Percentiles rank a stretch among this genome's conserved stretches.
Conservation (phyloP, 805 yeast species). For the Yarrowia sp. region DNA sequence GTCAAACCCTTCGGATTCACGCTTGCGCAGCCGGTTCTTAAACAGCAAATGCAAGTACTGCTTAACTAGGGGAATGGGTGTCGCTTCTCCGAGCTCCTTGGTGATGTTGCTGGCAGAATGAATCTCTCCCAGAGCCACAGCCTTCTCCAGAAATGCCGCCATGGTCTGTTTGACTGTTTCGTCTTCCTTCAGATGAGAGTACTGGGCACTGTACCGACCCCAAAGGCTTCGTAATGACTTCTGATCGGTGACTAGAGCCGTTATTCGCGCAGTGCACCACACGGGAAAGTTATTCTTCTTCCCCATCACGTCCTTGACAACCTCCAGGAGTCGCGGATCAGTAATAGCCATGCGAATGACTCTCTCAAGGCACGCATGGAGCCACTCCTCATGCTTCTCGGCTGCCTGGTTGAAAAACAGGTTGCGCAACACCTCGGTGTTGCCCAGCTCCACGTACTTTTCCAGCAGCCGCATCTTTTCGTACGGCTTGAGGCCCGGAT, state of each 20-base stretch:
- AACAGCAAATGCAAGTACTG: conserved; percentile 11
- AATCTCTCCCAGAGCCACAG: not conserved
- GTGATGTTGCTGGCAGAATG: not conserved
- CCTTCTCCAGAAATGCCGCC: conserved; percentile 1
- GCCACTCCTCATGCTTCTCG: not conserved
- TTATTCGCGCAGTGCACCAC: conserved; percentile 5
- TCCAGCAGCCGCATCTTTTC: conserved; percentile 11
- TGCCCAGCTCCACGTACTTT: not conserved
- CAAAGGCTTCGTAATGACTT: not conserved
- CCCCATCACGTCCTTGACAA: not conserved
- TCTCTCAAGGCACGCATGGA: not conserved
- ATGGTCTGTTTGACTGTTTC: not conserved
- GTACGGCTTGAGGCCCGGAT: not conserved
- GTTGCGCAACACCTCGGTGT: not conserved
- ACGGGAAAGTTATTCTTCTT: not conserved
- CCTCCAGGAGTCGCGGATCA: not conserved
- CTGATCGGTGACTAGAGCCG: not conserved
- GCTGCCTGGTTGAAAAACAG: conserved; percentile 16
- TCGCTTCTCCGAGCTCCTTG: not conserved
- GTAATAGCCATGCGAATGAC: not conserved
- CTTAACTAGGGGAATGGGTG: not conserved
- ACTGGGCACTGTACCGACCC: not conserved
- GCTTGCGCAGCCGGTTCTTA: not conserved
- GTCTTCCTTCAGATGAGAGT: not conserved
- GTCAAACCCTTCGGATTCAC: not conserved